A percentile compares a stretch with the other conserved stretches of the same genome.
phyloP scores from a whole-genome alignment of 2,329 filamentous ascomycete species.

The Cladosporium velox region DNA sequence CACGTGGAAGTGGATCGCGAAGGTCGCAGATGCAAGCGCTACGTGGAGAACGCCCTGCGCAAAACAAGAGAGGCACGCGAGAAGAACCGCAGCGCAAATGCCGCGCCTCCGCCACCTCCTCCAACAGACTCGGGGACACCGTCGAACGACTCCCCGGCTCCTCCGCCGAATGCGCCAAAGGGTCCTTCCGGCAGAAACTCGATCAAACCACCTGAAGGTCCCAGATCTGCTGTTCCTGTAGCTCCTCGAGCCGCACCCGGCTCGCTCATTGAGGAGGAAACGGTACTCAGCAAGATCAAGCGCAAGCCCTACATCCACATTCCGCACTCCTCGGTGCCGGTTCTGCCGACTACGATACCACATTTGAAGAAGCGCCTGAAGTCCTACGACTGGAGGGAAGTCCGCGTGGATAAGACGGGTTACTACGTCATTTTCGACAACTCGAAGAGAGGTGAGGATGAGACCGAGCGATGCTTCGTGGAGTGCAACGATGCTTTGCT shows the following conservation, averaged over 20 bases:
- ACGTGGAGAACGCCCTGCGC: constrained; percentile 74
- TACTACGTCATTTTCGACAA: constrained; percentile 93
- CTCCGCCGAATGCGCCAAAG: constrained; percentile 83
- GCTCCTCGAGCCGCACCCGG: constrained; percentile 50
- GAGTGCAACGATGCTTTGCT: constrained; percentile 78
- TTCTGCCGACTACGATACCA: constrained; percentile 78
- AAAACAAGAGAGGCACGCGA: constrained; percentile 65
- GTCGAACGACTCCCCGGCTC: constrained; percentile 53
- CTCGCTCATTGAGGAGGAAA: constrained; percentile 61
- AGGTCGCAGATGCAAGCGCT: constrained; percentile 75
- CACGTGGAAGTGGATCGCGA: constrained; percentile 88
- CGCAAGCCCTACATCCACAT: constrained; percentile 89
- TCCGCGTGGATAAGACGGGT: constrained; percentile 79
- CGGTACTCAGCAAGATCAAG: constrained; percentile 69
- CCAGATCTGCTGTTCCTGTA: constrained; percentile 43
- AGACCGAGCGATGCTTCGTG: constrained; percentile 77
- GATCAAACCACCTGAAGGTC: constrained; percentile 38
- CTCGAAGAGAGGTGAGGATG: constrained; percentile 71
- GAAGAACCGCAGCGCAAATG: constrained; percentile 41
- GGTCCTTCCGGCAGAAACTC: constrained; percentile 66
- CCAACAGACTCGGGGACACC: constrained; percentile 35
- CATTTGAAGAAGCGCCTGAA: constrained; percentile 91
- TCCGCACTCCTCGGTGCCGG: constrained; percentile 80
- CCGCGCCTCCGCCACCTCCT: constrained; percentile 31
- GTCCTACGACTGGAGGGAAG: constrained; percentile 75